These are phyloP conservation scores for Globisporangium viniferum DNA, from an alignment of 352 stramenopile genomes.

Conservation along the genomic window DNA sequence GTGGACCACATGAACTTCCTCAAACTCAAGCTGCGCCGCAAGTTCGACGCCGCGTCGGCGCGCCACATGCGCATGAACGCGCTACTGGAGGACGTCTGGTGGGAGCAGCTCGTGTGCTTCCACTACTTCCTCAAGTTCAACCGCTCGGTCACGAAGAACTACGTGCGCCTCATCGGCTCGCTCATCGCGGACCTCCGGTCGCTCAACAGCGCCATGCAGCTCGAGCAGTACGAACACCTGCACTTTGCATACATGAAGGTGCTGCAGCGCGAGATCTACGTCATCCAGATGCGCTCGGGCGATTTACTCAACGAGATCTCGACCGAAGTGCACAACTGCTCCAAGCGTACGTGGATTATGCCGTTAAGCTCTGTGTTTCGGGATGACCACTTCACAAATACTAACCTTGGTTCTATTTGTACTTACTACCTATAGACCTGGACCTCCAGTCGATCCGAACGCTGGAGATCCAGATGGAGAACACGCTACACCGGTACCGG, in stretches of 20 bases:
- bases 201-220: conserved; percentile 76
- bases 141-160: conserved; percentile 62
- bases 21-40: conserved; percentile 63
- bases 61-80: conserved; percentile 57
- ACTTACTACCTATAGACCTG: conserved; percentile 26
- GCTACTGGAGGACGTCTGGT: conserved; percentile 74
- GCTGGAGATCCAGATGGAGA: conserved; percentile 70
- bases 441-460: conserved; percentile 40
- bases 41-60: conserved; percentile 53
- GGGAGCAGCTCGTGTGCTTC: conserved; percentile 76
- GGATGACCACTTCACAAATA: neutral
- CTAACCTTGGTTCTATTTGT: conserved; percentile 4
- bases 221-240: conserved; percentile 70
- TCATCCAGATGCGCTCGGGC: conserved; percentile 65
- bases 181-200: conserved; percentile 62
- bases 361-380: neutral
- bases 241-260: conserved; percentile 78
- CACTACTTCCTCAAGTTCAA: conserved; percentile 70
- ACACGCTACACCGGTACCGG: conserved; percentile 58
- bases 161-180: conserved; percentile 59
- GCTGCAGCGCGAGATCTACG: conserved; percentile 77
- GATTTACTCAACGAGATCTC: conserved; percentile 74
- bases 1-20: conserved; percentile 83
- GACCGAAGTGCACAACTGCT: conserved; percentile 46
- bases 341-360: conserved; percentile 28